phyloP scores from a whole-genome alignment of 768 basidiomycete genomes.

The Baorangia bicolor region DNA sequence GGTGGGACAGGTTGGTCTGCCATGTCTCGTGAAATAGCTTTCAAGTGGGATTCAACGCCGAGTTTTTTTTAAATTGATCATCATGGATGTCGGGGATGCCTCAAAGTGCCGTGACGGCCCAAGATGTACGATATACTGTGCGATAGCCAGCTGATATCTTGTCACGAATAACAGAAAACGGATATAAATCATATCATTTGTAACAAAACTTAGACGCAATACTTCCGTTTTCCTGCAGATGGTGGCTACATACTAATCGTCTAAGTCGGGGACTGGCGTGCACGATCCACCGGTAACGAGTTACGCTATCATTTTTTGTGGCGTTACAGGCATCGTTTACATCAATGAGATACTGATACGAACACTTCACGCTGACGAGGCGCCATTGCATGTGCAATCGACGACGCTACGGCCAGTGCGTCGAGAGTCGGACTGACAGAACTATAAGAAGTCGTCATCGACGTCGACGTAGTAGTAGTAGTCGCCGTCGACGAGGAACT shows the following conservation, averaged over 20 bases:
- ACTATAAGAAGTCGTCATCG: neutral
- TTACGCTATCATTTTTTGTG: neutral
- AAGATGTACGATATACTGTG: neutral
- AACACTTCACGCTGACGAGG: neutral
- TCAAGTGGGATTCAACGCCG: too few relatives aligned
- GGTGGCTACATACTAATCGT: neutral
- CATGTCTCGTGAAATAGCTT: too few relatives aligned
- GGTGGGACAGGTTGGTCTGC: too few relatives aligned
- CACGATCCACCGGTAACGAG: neutral
- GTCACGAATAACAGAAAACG: neutral
- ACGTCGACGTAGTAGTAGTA: neutral
- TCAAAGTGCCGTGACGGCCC: neutral
- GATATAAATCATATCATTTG: neutral
- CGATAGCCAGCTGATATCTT: neutral
- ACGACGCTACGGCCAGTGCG: slow-evolving; percentile 21
- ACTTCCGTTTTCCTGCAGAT: neutral
- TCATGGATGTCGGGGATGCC: too few relatives aligned
- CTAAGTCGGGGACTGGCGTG: neutral
- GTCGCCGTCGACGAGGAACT: slow-evolving; percentile 1
- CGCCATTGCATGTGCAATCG: slow-evolving; percentile 9
- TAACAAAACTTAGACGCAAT: neutral
- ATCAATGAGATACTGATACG: neutral
- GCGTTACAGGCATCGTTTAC: neutral
- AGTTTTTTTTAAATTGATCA: too few relatives aligned
- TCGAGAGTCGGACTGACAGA: slow-evolving; percentile 8